These are phyloP conservation scores for Colletotrichum liaoningense DNA, from an alignment of 2,329 filamentous ascomycete genomes.

Conservation along the genomic window DNA sequence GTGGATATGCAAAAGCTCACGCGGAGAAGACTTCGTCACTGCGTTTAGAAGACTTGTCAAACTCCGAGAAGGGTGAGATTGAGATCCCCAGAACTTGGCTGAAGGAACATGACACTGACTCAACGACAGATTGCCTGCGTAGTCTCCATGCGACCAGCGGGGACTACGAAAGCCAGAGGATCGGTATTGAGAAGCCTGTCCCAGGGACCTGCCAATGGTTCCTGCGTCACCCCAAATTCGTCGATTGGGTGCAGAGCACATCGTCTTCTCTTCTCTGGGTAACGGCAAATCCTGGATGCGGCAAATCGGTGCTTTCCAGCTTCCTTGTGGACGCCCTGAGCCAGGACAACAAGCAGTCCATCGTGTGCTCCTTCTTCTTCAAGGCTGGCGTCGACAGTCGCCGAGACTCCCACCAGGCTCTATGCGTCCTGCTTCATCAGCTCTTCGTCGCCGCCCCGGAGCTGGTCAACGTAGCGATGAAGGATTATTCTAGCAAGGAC, in stretches of 20 bases:
- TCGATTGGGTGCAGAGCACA: not conserved
- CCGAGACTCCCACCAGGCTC: not conserved
- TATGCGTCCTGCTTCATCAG: constrained; percentile 14
- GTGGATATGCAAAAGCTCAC: too few relatives aligned
- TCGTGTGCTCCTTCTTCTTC: constrained; percentile 33
- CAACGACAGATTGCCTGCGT: constrained; percentile 12
- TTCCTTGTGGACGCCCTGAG: constrained; percentile 12
- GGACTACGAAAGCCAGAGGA: constrained; percentile 20
- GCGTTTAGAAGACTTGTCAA: not conserved
- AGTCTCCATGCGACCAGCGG: not conserved
- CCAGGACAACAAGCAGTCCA: not conserved
- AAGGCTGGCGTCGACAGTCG: constrained; percentile 15
- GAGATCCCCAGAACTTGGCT: too few relatives aligned
- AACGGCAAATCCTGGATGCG: constrained; percentile 25
- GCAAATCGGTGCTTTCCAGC: constrained; percentile 16
- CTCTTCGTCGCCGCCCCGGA: not conserved
- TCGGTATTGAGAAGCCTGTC: constrained; percentile 7
- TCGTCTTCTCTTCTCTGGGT: constrained; percentile 5
- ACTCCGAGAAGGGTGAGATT: constrained; percentile 1
- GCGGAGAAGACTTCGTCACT: too few relatives aligned
- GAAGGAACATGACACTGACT: not conserved
- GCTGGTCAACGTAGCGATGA: not conserved
- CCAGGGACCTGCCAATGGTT: constrained; percentile 33
- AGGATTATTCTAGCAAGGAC: not conserved
- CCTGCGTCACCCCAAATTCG: not conserved